Evolutionary conservation across 176 grass and related monocot genomes (phyloP).

Genomic region (Zoysia pacifica): DNA sequence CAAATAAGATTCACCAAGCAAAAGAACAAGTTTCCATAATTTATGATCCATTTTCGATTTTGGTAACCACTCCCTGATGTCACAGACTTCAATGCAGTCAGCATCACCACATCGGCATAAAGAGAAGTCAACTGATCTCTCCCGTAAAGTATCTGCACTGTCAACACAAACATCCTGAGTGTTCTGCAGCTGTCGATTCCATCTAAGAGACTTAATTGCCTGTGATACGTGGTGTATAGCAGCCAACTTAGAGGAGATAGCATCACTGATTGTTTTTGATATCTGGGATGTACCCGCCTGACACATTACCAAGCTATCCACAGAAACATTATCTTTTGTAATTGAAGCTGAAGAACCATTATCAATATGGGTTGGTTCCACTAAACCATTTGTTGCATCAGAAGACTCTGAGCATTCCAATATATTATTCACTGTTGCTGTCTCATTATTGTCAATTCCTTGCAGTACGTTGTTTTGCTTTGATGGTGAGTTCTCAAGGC

Average conservation of each 20-base stretch:
- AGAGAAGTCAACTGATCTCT: constrained; percentile 71
- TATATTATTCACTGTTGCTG: constrained; percentile 25
- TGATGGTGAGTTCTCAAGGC: constrained; percentile 58
- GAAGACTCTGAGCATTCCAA: constrained; percentile 45
- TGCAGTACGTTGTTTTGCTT: constrained; percentile 48
- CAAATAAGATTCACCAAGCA: constrained; percentile 98
- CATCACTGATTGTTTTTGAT: constrained; percentile 65
- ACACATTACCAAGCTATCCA: constrained; percentile 67
- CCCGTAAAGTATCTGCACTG: constrained; percentile 54
- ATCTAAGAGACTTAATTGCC: constrained; percentile 96
- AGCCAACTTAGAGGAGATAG: constrained; percentile 92
- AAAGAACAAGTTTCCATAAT: constrained; percentile 97
- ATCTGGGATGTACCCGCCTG: constrained; percentile 53
- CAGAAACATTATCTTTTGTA: constrained; percentile 39
- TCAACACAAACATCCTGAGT: constrained; percentile 49
- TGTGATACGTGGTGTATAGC: constrained; percentile 97
- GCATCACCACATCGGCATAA: constrained; percentile 85
- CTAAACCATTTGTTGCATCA: constrained; percentile 15
- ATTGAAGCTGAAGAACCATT: constrained; percentile 47
- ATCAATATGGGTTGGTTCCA: constrained; percentile 28
- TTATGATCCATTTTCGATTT: constrained; percentile 94
- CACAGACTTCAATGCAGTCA: constrained; percentile 96
- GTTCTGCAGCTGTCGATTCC: constrained; percentile 89
- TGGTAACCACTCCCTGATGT: constrained; percentile 95
- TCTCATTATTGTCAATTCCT: constrained; percentile 36